A percentile compares a stretch with the other conserved stretches of the same genome.
These are phyloP conservation scores for Umbelopsis sp. DNA, from an alignment of 192 early-diverging fungal genomes.

Conservation along the genomic window DNA sequence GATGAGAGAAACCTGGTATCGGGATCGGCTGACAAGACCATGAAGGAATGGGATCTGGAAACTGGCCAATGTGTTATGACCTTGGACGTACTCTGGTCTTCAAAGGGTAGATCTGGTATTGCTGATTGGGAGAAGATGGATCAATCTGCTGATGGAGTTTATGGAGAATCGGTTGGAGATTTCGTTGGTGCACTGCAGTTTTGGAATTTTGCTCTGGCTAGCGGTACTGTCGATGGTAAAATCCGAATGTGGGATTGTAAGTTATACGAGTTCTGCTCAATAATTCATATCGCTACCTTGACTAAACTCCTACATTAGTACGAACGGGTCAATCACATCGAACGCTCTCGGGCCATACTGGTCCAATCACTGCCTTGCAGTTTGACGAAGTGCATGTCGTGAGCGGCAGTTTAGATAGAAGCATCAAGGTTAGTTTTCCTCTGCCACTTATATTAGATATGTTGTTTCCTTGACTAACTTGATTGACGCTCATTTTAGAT, in stretches of 20 bases:
- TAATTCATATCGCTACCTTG: neutral
- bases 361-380: constrained; percentile 60
- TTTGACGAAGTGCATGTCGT: constrained; percentile 75
- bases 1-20: constrained; percentile 61
- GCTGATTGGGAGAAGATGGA: constrained; percentile 1
- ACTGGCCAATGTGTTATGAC: constrained; percentile 65
- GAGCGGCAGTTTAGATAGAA: constrained; percentile 70
- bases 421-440: constrained; percentile 48
- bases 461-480: neutral
- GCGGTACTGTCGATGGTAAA: constrained; percentile 72
- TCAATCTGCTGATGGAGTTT: constrained; percentile 24
- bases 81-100: constrained; percentile 74
- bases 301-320: constrained; percentile 37
- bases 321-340: constrained; percentile 74
- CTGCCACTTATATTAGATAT: neutral
- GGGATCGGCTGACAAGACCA: constrained; percentile 75
- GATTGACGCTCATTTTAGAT: constrained; percentile 39
- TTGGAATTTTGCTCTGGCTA: constrained; percentile 71
- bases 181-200: constrained; percentile 76
- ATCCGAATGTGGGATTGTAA: constrained; percentile 80
- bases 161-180: constrained; percentile 44
- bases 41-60: constrained; percentile 78
- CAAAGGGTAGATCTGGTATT: constrained; percentile 18
- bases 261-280: neutral
- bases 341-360: constrained; percentile 67